A percentile compares a stretch with the other conserved stretches of the same genome.
Conservation (phyloP, 139 green algal genomes). For the Volvox reticuliferus region DNA sequence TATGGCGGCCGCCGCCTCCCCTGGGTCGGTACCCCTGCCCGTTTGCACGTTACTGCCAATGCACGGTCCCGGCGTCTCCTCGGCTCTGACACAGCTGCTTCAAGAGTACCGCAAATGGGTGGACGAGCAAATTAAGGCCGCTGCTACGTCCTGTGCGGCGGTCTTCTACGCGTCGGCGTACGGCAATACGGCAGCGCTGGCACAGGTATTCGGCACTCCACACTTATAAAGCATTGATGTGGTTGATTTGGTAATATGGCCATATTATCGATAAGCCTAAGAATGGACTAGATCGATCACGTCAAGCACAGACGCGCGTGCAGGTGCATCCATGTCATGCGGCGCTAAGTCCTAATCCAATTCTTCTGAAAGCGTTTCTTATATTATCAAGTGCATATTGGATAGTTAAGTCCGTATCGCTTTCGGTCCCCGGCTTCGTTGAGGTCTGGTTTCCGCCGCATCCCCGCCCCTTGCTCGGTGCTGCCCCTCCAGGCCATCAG, state of each 20-base stretch:
- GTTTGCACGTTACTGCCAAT: constrained; percentile 76
- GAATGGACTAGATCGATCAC: too few species aligned
- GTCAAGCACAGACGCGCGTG: too few species aligned
- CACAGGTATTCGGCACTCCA: constrained; percentile 73
- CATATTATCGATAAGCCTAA: too few species aligned
- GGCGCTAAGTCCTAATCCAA: too few species aligned
- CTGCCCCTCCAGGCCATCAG: constrained; percentile 73
- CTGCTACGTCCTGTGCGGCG: constrained; percentile 64
- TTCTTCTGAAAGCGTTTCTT: too few species aligned
- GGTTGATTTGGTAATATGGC: too few species aligned
- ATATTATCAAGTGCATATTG: too few species aligned
- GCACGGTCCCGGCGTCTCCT: constrained; percentile 88
- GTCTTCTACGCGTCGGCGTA: constrained; percentile 97
- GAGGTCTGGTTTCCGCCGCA: neutral
- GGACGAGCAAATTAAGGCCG: constrained; percentile 52
- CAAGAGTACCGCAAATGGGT: constrained; percentile 40
- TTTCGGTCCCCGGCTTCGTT: too few species aligned
- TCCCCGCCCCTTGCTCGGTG: neutral
- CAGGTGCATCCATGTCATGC: too few species aligned
- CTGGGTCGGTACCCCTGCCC: neutral
- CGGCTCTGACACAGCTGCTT: constrained; percentile 49
- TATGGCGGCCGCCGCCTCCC: neutral
- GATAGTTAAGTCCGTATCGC: too few species aligned
- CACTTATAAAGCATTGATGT: neutral
- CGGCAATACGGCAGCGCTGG: constrained; percentile 95